These are phyloP conservation scores for Chlamydomonas urium DNA, from an alignment of 139 green algal species.

Conservation along the genomic window DNA sequence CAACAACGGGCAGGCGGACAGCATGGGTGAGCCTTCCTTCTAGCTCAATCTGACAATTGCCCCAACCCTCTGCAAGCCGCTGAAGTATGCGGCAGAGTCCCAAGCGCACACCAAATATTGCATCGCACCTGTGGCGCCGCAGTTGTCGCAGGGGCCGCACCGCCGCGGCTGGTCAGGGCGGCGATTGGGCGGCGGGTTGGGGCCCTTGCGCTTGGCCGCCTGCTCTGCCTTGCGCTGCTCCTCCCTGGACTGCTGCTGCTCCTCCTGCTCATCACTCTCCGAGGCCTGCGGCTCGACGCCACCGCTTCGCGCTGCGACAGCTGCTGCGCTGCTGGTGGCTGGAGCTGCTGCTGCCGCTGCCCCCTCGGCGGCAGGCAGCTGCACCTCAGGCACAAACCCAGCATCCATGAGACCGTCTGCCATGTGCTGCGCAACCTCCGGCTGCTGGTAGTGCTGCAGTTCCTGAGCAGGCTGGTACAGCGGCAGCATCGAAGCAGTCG, in stretches of 20 bases:
- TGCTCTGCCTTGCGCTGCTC: no score
- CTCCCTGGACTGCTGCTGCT: no score
- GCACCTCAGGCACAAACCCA: no score
- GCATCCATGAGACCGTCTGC: no score
- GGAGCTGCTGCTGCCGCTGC: neutral
- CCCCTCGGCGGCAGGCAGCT: neutral
- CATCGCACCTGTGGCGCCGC: neutral
- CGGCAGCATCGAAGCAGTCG: no score
- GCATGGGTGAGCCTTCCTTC: neutral
- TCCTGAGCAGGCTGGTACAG: no score
- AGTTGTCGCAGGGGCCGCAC: slow-evolving; percentile 3
- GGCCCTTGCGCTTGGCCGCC: no score
- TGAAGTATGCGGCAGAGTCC: neutral
- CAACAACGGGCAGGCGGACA: neutral
- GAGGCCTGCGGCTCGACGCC: neutral
- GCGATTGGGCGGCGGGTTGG: neutral
- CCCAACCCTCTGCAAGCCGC: no score
- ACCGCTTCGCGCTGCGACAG: neutral
- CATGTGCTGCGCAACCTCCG: no score
- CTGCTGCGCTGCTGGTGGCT: neutral
- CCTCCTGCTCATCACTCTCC: neutral
- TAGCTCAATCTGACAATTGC: neutral
- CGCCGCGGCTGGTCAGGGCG: neutral
- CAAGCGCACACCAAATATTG: no score
- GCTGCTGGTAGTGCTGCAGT: no score